Evolutionary conservation across 179 eudicot species (phyloP).

Genomic region (Silene noctiflora): DNA sequence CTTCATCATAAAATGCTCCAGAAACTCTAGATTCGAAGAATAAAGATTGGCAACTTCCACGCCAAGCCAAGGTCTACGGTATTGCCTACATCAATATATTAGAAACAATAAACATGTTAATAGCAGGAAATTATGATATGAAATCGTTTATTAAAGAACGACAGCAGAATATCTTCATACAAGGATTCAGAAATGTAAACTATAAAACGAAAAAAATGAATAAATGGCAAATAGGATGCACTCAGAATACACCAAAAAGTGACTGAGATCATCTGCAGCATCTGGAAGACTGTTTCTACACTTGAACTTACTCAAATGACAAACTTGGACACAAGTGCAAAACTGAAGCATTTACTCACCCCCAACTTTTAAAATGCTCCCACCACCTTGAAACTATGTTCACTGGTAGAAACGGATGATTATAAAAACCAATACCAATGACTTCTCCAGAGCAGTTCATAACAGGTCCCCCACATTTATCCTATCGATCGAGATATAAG

Average conservation of each 20-base stretch:
- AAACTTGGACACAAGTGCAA: too few relatives aligned
- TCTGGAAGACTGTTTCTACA: too few relatives aligned
- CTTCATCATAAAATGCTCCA: not conserved
- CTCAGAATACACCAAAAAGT: too few relatives aligned
- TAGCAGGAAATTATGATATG: too few relatives aligned
- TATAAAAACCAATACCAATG: not conserved
- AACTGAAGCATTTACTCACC: not conserved
- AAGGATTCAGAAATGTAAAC: not conserved
- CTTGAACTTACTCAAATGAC: too few relatives aligned
- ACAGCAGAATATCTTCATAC: not conserved
- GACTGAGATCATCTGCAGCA: too few relatives aligned
- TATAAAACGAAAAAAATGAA: too few relatives aligned
- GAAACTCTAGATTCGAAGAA: not conserved
- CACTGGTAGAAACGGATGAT: not conserved
- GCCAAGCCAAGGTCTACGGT: slow-evolving; percentile 4
- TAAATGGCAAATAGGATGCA: too few relatives aligned
- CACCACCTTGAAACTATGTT: slow-evolving; percentile 14
- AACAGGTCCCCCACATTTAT: too few relatives aligned
- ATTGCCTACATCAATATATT: slow-evolving; percentile 4
- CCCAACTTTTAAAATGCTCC: slow-evolving; percentile 3
- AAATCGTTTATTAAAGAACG: too few relatives aligned
- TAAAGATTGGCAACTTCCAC: slow-evolving; percentile 15
- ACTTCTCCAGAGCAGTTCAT: not conserved
- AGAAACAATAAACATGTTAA: not conserved
- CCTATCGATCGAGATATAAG: too few relatives aligned